These are phyloP conservation scores for Ormosia emarginata DNA, from an alignment of 306 rosid species.

Conservation along the genomic window DNA sequence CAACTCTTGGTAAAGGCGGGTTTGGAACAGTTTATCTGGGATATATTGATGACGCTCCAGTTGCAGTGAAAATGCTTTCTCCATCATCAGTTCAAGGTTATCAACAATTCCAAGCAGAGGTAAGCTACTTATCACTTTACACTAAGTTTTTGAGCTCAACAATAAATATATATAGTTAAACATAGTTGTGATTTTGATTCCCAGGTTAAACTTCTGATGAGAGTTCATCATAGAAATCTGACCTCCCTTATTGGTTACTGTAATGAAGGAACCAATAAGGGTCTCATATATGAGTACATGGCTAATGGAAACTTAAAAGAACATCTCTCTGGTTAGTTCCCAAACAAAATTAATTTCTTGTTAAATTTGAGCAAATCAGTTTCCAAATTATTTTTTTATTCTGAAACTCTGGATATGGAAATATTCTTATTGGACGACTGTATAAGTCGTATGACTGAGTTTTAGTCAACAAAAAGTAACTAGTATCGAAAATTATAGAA, in stretches of 20 bases:
- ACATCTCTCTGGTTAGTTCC: slow-evolving; percentile 35
- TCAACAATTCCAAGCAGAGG: slow-evolving; percentile 55
- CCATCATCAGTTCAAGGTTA: slow-evolving; percentile 36
- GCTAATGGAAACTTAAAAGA: slow-evolving; percentile 28
- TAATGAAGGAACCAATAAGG: slow-evolving; percentile 19
- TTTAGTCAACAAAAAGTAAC: background rate
- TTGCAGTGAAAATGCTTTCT: slow-evolving; percentile 58
- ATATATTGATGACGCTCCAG: slow-evolving; percentile 29
- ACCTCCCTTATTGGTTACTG: slow-evolving; percentile 39
- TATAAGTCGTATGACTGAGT: background rate
- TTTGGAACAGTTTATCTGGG: slow-evolving; percentile 47
- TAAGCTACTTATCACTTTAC: background rate
- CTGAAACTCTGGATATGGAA: background rate
- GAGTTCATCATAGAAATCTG: slow-evolving; percentile 38
- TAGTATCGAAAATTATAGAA: background rate
- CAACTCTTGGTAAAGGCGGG: slow-evolving; percentile 41
- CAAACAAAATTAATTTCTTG: background rate
- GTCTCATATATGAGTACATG: slow-evolving; percentile 40
- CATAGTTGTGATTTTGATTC: background rate
- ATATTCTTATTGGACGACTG: background rate
- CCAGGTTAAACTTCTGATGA: slow-evolving; percentile 26
- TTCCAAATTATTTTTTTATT: background rate
- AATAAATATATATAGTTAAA: background rate
- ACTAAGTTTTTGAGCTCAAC: background rate
- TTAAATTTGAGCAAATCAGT: background rate